Conservation (phyloP, 345 rosid genomes). For the Cardamine resedifolia region DNA sequence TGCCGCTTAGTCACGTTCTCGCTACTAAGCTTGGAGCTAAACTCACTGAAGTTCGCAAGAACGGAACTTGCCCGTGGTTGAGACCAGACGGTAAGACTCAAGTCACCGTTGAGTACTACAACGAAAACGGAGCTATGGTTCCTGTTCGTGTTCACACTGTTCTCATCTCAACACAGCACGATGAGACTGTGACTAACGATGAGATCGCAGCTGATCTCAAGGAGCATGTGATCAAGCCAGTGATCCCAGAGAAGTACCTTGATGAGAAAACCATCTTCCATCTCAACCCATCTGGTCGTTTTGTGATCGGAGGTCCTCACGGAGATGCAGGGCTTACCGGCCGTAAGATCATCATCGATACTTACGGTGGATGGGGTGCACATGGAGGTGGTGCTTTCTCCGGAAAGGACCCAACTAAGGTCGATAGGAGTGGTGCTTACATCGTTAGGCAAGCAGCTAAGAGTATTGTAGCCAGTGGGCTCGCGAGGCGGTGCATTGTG, state of each 20-base stretch:
- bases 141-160: constrained; percentile 46
- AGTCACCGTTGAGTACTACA: constrained; percentile 42
- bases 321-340: constrained; percentile 89
- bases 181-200: constrained; percentile 45
- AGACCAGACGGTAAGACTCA: constrained; percentile 46
- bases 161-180: constrained; percentile 44
- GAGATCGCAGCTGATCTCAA: constrained; percentile 48
- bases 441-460: constrained; percentile 55
- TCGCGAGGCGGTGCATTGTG: constrained; percentile 40
- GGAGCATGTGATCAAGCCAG: constrained; percentile 68
- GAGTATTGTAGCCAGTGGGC: constrained; percentile 44
- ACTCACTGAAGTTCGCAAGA: constrained; percentile 65
- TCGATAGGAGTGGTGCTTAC: constrained; percentile 79
- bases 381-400: constrained; percentile 89
- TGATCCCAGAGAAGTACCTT: constrained; percentile 69
- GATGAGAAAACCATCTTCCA: constrained; percentile 87
- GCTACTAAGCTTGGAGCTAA: constrained; percentile 79
- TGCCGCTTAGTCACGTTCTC: constrained; percentile 72
- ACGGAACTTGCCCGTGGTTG: constrained; percentile 41
- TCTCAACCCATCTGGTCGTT: constrained; percentile 79
- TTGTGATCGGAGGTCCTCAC: constrained; percentile 79
- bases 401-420: constrained; percentile 76
- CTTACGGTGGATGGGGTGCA: constrained; percentile 82
- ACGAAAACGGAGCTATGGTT: constrained; percentile 45
- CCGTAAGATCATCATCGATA: constrained; percentile 78